phyloP scores from a whole-genome alignment of 129 eudicot species.

The Ambrosia trifida region DNA sequence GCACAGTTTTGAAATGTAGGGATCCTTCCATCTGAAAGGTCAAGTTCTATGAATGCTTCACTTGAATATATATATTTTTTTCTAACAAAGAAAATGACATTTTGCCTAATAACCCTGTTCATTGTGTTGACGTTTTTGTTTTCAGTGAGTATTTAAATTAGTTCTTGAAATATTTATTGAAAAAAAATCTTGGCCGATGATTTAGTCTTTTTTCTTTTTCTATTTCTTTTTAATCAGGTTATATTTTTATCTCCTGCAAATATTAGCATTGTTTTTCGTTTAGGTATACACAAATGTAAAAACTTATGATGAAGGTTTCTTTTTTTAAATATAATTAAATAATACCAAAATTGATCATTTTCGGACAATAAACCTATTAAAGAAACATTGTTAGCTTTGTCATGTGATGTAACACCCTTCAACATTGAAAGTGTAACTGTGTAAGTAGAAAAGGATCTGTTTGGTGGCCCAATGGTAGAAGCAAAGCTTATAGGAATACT shows the following conservation, averaged over 20 bases:
- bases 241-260: background rate
- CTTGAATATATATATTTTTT: conserved; percentile 26
- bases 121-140: conserved; percentile 47
- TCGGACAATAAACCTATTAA: no score
- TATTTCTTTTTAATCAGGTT: background rate
- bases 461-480: no score
- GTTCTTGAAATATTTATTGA: conserved; percentile 1
- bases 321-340: no score
- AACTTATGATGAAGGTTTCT: background rate
- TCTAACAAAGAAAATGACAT: conserved; percentile 44
- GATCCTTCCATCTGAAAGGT: conserved; percentile 40
- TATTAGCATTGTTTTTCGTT: background rate
- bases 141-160: conserved; percentile 24
- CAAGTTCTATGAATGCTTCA: conserved; percentile 38
- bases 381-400: no score
- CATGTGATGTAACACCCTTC: no score
- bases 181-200: conserved; percentile 25
- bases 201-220: conserved; percentile 12
- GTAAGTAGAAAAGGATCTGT: no score
- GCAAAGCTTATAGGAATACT: no score
- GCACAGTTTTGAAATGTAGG: conserved; percentile 37
- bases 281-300: background rate
- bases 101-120: conserved; percentile 31
- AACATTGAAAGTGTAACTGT: no score
- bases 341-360: no score